A percentile compares a stretch with the other conserved stretches of the same genome.
Evolutionary conservation across 2,329 filamentous ascomycete species (phyloP).

Genomic region (Aspergillus candidus): DNA sequence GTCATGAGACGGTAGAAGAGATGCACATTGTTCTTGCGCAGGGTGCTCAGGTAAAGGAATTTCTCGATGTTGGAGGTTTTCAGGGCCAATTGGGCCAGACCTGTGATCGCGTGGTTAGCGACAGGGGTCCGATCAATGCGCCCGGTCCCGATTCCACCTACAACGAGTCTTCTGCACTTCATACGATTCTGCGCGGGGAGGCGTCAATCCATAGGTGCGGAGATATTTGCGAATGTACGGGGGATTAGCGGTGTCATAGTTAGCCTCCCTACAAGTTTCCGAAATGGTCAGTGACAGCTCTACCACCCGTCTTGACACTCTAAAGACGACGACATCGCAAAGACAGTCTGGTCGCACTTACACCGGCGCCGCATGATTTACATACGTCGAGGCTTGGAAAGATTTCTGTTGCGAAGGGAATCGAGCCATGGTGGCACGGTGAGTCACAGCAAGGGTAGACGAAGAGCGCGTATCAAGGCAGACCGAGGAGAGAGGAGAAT

Average conservation of each 20-base stretch:
- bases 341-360: slow-evolving; percentile 16
- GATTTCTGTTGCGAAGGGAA: slow-evolving; percentile 30
- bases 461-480: slow-evolving; percentile 9
- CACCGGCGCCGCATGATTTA: slow-evolving; percentile 28
- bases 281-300: slow-evolving; percentile 5
- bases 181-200: slow-evolving; percentile 44
- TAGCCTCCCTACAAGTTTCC: slow-evolving; percentile 30
- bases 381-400: slow-evolving; percentile 31
- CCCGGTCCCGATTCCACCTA: slow-evolving; percentile 12
- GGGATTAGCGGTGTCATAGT: slow-evolving; percentile 47
- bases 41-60: slow-evolving; percentile 45
- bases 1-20: slow-evolving; percentile 48
- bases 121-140: neutral
- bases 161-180: slow-evolving; percentile 46
- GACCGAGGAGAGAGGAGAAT: slow-evolving; percentile 6
- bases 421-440: slow-evolving; percentile 30
- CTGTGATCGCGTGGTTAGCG: slow-evolving; percentile 16
- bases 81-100: slow-evolving; percentile 42
- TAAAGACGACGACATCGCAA: neutral
- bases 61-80: slow-evolving; percentile 45
- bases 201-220: slow-evolving; percentile 46
- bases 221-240: slow-evolving; percentile 47
- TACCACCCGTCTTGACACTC: no score
- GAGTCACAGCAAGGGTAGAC: slow-evolving; percentile 20
- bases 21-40: slow-evolving; percentile 48